Evolutionary conservation across 2,329 filamentous ascomycete genomes (phyloP), one percentile per base, ranked within the genome.

Genomic region (Trichoderma pleuroti): DNA sequence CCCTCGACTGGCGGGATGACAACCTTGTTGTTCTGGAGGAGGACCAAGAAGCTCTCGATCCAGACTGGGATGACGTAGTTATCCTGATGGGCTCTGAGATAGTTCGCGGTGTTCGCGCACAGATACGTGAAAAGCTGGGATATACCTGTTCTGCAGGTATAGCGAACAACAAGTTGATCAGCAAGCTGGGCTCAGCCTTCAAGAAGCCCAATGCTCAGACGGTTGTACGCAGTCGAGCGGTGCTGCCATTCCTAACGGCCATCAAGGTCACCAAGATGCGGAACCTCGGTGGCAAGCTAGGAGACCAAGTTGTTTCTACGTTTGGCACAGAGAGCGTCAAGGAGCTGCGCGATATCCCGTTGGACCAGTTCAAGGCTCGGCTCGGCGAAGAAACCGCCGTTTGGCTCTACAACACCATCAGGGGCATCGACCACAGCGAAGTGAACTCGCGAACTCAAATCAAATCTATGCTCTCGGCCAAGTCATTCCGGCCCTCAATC

Each of bases 191-290:
- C 34, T 97, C 93, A 28, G 93, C 88, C 8, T 90, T 94, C 82
- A 94, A 93, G 82, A 99, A 99, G 80, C 96, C 96, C 39, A 96
- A 98, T 77, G 89, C 92, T 75, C 96, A 99, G 81, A 98, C 95
- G 0, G 89, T 98, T n/a, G 90, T 99, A 62, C 91, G 96, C 28
- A 95, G 93, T 78, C 89, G 94, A 60, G 95, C 95, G 1, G 86
- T 93, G 2, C 85, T 90, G 73, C 86, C 91, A 56, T 99, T 99
- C 77, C 83, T 99, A 54, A 88, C 87, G 10, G 88, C 88, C 18
- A 94, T 97, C 85, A 97, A 97, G 77, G 95, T 98, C 77, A 97
- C 94, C 18, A 97, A 97, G 80, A 96, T 99, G 68, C 88, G 95
- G 18, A 97, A 95, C 80, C 83, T 99, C n/a, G 96, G 96, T 32